These are phyloP conservation scores for Boletus rubroflammeus DNA, from an alignment of 768 basidiomycete genomes.

Conservation along the genomic window DNA sequence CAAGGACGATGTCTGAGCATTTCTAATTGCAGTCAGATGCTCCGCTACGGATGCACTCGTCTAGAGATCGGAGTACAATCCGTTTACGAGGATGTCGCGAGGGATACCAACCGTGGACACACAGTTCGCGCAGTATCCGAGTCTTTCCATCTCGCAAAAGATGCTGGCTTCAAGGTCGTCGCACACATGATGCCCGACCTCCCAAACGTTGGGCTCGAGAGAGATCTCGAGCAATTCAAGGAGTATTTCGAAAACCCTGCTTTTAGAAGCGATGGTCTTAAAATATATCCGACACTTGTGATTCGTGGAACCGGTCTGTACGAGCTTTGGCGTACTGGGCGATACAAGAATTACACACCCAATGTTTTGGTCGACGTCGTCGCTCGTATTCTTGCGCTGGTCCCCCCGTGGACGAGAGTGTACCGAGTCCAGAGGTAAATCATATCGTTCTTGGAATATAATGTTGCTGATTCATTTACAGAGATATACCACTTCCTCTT, in stretches of 20 bases:
- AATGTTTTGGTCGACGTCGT: conserved; percentile 98
- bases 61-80: conserved; percentile 99
- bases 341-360: conserved; percentile 99
- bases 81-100: conserved; percentile 98
- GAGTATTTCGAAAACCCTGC: conserved; percentile 99
- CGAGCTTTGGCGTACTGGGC: conserved; percentile 94
- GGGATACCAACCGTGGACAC: conserved; percentile 98
- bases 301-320: conserved; percentile 96
- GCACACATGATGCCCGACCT: conserved; percentile 99
- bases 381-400: conserved; percentile 90
- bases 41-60: conserved; percentile 97
- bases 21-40: conserved; percentile 78
- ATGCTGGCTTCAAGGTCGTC: conserved; percentile 99
- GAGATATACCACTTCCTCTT: conserved; percentile 95
- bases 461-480: conserved; percentile 28
- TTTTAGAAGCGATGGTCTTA: conserved; percentile 94
- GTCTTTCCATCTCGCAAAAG: conserved; percentile 96
- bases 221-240: conserved; percentile 98
- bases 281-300: conserved; percentile 97
- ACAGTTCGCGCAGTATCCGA: conserved; percentile 97
- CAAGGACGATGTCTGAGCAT: not conserved
- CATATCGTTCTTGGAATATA: not conserved
- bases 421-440: conserved; percentile 92
- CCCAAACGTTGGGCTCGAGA: conserved; percentile 95
- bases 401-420: conserved; percentile 98